A percentile compares a stretch with the other conserved stretches of the same genome.
Evolutionary conservation across 2,329 filamentous ascomycete species (phyloP).

Genomic region (Colletotrichum lini): DNA sequence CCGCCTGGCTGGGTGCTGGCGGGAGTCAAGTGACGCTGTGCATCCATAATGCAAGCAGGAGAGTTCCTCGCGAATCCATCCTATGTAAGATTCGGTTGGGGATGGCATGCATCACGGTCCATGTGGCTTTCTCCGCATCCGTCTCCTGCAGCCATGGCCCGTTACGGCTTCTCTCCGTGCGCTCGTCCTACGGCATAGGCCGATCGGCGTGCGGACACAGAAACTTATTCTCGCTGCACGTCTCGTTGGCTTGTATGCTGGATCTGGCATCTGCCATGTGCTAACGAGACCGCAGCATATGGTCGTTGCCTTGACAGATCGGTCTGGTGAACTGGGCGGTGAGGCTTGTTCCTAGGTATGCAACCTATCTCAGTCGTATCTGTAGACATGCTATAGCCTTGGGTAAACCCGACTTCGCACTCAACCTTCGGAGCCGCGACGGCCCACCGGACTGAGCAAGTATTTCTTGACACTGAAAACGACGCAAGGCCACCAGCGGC

Average conservation of each 20-base stretch:
- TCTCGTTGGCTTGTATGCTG: background rate
- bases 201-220: conserved; percentile 4
- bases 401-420: background rate
- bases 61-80: conserved; percentile 7
- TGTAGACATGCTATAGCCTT: background rate
- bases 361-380: background rate
- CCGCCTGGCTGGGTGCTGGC: background rate
- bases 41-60: background rate
- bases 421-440: background rate
- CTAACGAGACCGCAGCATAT: background rate
- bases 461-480: background rate
- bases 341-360: conserved; percentile 10
- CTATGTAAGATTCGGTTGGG: background rate
- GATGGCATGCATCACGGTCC: background rate
- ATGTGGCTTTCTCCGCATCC: conserved; percentile 13
- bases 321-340: background rate
- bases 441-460: background rate
- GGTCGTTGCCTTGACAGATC: background rate
- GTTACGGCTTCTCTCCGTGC: conserved; percentile 15
- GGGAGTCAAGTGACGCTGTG: conserved; percentile 7
- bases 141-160: conserved; percentile 6
- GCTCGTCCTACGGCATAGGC: background rate
- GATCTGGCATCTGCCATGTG: background rate
- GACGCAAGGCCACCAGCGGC: no score
- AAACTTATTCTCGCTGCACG: conserved; percentile 9